These are phyloP conservation scores for Microcos paniculata DNA, from an alignment of 345 rosid species.

Conservation along the genomic window DNA sequence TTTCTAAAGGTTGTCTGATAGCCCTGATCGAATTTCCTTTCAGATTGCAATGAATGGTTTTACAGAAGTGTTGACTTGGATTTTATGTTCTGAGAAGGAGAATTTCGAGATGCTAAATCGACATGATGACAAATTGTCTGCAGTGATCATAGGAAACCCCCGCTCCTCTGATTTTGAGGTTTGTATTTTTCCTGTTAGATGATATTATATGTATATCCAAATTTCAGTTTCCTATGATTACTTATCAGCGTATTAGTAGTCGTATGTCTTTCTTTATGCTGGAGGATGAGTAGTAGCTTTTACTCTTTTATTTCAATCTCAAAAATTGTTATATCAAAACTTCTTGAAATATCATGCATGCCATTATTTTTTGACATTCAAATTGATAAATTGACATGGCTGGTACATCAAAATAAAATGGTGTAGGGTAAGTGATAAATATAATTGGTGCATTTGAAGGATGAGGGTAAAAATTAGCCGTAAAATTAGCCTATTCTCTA, in stretches of 20 bases:
- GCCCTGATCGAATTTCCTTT: not conserved
- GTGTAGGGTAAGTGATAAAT: not conserved
- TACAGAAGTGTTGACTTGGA: slow-evolving; percentile 80
- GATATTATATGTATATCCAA: not conserved
- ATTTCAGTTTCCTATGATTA: not conserved
- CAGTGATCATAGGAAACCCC: slow-evolving; percentile 74
- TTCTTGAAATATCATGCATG: not conserved
- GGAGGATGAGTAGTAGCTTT: not conserved
- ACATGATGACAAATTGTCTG: slow-evolving; percentile 52
- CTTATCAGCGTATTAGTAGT: not conserved
- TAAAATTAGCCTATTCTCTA: not conserved
- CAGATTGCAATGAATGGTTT: slow-evolving; percentile 81
- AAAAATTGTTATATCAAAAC: not conserved
- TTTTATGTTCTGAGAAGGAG: slow-evolving; percentile 72
- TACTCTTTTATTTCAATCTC: not conserved
- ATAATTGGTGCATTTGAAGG: not conserved
- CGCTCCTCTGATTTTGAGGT: slow-evolving; percentile 97
- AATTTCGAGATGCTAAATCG: slow-evolving; percentile 68
- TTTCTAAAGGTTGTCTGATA: not conserved
- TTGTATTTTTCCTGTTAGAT: slow-evolving; percentile 15
- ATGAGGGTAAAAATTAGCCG: not conserved
- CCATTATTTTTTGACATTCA: not conserved
- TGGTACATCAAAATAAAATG: not conserved
- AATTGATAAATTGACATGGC: not conserved
- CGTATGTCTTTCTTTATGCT: not conserved